These are phyloP conservation scores for Pseudogymnoascus destructans DNA, from an alignment of 2,329 filamentous ascomycete species.

Conservation along the genomic window DNA sequence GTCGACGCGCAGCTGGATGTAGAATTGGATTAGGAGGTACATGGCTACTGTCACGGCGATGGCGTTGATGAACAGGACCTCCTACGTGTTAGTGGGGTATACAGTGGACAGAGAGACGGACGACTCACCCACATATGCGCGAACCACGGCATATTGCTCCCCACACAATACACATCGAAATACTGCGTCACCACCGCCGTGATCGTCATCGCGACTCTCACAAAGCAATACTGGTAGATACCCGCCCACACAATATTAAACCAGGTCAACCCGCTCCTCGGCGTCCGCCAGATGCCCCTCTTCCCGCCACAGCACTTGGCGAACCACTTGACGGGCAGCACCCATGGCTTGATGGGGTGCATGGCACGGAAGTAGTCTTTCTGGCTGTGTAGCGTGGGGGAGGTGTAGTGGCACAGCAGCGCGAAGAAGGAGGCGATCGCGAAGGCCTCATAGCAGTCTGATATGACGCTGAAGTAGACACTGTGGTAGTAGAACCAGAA, in stretches of 20 bases:
- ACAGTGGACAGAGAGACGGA: no score
- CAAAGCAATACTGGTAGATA: constrained; percentile 76
- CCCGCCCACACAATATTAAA: constrained; percentile 79
- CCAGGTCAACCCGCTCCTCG: constrained; percentile 72
- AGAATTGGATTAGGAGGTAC: constrained; percentile 82
- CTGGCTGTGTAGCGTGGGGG: constrained; percentile 63
- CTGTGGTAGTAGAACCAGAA: constrained; percentile 63
- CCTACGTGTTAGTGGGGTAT: background rate
- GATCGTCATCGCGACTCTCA: constrained; percentile 67
- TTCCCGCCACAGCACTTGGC: constrained; percentile 58
- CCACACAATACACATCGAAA: constrained; percentile 60
- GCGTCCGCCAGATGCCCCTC: constrained; percentile 57
- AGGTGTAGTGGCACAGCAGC: constrained; percentile 68
- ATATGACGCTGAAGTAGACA: constrained; percentile 68
- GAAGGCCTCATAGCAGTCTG: constrained; percentile 82
- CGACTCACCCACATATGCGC: constrained; percentile 65
- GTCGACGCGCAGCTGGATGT: constrained; percentile 58
- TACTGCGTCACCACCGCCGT: constrained; percentile 62
- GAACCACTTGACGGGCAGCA: constrained; percentile 59
- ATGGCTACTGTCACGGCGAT: constrained; percentile 68
- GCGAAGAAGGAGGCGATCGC: constrained; percentile 80
- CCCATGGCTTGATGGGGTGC: constrained; percentile 53
- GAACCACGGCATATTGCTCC: constrained; percentile 63
- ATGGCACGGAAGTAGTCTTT: constrained; percentile 68
- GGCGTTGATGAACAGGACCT: constrained; percentile 57